Percentiles rank a stretch among this genome's conserved stretches.
phyloP scores from a whole-genome alignment of 2,329 filamentous ascomycete species.

The Cytospora leucostoma region DNA sequence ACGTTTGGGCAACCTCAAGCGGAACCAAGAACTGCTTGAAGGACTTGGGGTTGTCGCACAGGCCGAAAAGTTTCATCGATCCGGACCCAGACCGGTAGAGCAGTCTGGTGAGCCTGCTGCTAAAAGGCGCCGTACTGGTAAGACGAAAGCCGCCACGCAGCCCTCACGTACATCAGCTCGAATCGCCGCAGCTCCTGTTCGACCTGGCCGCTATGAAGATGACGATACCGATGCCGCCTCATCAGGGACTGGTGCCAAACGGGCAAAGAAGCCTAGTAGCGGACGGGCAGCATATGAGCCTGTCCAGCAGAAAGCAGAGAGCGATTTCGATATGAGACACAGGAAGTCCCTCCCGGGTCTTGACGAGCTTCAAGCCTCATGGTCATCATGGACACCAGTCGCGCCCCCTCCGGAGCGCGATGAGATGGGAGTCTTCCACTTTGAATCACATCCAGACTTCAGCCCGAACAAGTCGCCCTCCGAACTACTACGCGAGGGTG shows the following conservation, averaged over 20 bases:
- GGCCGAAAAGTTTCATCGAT: constrained; percentile 32
- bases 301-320: neutral
- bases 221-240: neutral
- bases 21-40: constrained; percentile 50
- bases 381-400: constrained; percentile 46
- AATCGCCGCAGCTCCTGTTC: constrained; percentile 42
- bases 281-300: neutral
- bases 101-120: neutral
- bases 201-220: constrained; percentile 43
- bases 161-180: constrained; percentile 50
- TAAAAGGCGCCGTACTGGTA: constrained; percentile 16
- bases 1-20: constrained; percentile 49
- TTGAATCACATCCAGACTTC: constrained; percentile 46
- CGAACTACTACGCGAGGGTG: constrained; percentile 53
- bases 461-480: constrained; percentile 55
- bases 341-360: constrained; percentile 24
- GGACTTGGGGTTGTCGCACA: constrained; percentile 45
- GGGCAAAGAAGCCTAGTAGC: neutral
- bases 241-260: neutral
- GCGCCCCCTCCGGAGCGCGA: constrained; percentile 45
- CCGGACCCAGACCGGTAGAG: neutral
- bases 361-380: constrained; percentile 37
- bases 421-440: constrained; percentile 46
- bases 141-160: constrained; percentile 22
- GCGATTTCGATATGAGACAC: neutral